Conservation (phyloP, 2,329 filamentous ascomycete genomes). For the Colletotrichum musicola region DNA sequence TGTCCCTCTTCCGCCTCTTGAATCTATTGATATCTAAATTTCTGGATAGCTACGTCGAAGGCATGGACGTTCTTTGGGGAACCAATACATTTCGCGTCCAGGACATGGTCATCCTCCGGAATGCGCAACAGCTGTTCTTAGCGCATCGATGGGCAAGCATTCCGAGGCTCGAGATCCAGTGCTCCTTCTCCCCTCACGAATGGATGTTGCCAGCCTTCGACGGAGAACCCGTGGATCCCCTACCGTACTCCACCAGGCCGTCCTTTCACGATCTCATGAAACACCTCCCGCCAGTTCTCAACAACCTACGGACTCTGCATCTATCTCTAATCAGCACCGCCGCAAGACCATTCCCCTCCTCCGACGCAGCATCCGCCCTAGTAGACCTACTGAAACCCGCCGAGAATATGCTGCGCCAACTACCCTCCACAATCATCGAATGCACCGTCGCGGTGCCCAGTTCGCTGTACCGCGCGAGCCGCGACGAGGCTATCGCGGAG, state of each 20-base stretch:
- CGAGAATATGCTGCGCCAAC: conserved; percentile 41
- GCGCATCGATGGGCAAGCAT: conserved; percentile 6
- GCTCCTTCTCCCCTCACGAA: not conserved
- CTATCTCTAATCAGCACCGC: not conserved
- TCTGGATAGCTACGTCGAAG: conserved; percentile 33
- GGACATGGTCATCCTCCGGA: conserved; percentile 16
- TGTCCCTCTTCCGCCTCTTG: not conserved
- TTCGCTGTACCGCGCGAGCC: conserved; percentile 39
- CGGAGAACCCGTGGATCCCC: not conserved
- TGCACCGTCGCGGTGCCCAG: conserved; percentile 43
- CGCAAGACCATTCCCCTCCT: not conserved
- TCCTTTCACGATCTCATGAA: conserved; percentile 6
- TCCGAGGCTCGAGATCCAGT: not conserved
- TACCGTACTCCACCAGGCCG: not conserved
- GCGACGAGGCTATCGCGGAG: conserved; percentile 33
- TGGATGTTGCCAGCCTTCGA: not conserved
- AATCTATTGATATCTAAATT: not conserved
- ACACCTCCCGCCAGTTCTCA: conserved; percentile 1
- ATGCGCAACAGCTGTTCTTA: not conserved
- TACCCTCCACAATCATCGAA: conserved; percentile 38
- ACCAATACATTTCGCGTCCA: conserved; percentile 36
- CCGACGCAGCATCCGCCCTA: not conserved
- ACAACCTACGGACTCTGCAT: conserved; percentile 14
- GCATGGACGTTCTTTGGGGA: conserved; percentile 31
- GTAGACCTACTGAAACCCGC: conserved; percentile 26